These are phyloP conservation scores for Auricularia sp. DNA, from an alignment of 768 basidiomycete species.

Conservation along the genomic window DNA sequence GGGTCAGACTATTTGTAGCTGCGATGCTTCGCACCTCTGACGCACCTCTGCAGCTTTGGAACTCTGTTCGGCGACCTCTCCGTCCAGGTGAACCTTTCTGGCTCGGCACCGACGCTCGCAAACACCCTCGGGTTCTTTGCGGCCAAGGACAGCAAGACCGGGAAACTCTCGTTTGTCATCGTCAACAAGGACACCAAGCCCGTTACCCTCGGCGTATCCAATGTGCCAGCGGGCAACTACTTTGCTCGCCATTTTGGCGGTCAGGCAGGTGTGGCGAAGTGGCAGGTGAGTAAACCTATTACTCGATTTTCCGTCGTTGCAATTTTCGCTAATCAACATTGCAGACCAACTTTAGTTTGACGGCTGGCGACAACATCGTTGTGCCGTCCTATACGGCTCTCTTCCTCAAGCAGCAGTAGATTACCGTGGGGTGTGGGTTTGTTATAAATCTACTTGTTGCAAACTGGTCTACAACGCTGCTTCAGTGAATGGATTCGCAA, in stretches of 20 bases:
- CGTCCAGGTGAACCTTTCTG: conserved; percentile 36
- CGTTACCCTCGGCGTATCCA: conserved; percentile 31
- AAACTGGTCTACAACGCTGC: not conserved
- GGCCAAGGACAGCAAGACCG: conserved; percentile 24
- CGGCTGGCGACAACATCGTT: conserved; percentile 24
- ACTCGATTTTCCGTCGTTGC: not conserved
- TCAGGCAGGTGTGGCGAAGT: conserved; percentile 42
- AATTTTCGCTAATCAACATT: not conserved
- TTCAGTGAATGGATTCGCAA: not conserved
- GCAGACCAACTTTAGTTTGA: conserved; percentile 24
- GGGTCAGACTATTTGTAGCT: conserved; percentile 26
- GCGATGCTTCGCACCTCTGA: not conserved
- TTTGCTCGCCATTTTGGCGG: conserved; percentile 50
- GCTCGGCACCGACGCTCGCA: conserved; percentile 21
- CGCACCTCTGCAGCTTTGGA: conserved; percentile 27
- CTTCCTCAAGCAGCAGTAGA: conserved; percentile 23
- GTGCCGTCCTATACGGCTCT: conserved; percentile 28
- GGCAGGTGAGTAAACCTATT: conserved; percentile 30
- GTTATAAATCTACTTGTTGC: not conserved
- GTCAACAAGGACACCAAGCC: conserved; percentile 42
- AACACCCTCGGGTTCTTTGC: conserved; percentile 39
- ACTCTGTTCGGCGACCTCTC: conserved; percentile 35
- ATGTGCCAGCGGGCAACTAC: conserved; percentile 40
- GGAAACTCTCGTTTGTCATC: conserved; percentile 35
- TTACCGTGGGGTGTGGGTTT: not conserved